Evolutionary conservation across 1,284 basidiomycete species (phyloP).

Genomic region (Ustilago xerochloae): DNA sequence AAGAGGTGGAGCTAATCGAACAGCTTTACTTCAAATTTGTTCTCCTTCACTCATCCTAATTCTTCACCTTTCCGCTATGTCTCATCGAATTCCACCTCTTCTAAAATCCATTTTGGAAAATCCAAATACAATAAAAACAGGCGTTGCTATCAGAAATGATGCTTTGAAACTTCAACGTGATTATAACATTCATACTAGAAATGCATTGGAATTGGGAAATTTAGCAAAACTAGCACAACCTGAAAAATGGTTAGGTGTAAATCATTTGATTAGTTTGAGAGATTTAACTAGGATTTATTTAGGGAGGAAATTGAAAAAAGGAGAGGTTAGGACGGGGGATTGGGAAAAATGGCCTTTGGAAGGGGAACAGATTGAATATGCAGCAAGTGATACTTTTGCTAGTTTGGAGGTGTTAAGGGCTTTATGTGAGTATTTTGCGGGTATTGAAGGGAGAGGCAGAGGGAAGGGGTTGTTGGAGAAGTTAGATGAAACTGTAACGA

Average conservation of each 20-base stretch:
- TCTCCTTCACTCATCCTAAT: slow-evolving; percentile 39
- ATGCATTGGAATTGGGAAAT: slow-evolving; percentile 49
- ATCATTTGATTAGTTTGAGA: slow-evolving; percentile 47
- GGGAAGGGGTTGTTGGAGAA: slow-evolving; percentile 5
- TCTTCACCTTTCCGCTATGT: slow-evolving; percentile 52
- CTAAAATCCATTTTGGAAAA: slow-evolving; percentile 46
- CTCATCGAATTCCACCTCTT: slow-evolving; percentile 13
- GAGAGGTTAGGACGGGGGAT: slow-evolving; percentile 39
- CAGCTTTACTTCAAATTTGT: slow-evolving; percentile 54
- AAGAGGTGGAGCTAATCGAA: slow-evolving; percentile 8
- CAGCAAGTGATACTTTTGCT: slow-evolving; percentile 56
- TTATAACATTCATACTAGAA: slow-evolving; percentile 39
- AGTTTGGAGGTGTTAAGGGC: slow-evolving; percentile 55
- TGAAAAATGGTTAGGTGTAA: slow-evolving; percentile 21
- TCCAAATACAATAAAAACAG: slow-evolving; percentile 46
- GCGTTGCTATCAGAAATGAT: slow-evolving; percentile 57
- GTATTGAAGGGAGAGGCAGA: not conserved
- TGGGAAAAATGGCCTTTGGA: slow-evolving; percentile 47
- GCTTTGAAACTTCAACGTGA: slow-evolving; percentile 55
- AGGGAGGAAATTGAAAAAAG: slow-evolving; percentile 48
- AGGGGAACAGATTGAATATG: slow-evolving; percentile 54
- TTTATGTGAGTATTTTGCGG: slow-evolving; percentile 17
- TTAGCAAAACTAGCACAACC: slow-evolving; percentile 49
- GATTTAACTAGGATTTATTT: slow-evolving; percentile 55
- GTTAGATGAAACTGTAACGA: slow-evolving; percentile 5